Percentiles rank a stretch among this genome's conserved stretches.
Evolutionary conservation across 441 rosid genomes (phyloP).

Genomic region (Dalechampia spathulata): DNA sequence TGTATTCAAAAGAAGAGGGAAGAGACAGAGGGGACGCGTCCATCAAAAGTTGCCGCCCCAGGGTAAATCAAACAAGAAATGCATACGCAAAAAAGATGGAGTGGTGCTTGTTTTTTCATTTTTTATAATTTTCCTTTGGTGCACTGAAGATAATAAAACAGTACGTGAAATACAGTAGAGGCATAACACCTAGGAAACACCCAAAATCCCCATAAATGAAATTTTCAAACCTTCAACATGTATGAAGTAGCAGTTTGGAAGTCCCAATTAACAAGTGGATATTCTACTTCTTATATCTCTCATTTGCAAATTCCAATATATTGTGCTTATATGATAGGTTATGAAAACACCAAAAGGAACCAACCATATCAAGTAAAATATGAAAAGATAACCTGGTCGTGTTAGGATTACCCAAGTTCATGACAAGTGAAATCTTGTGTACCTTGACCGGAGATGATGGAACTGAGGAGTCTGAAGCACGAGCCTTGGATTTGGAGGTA

Average conservation of each 20-base stretch:
- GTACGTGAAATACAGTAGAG: neutral
- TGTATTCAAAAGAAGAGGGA: too few relatives aligned
- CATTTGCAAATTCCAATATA: neutral
- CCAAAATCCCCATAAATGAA: neutral
- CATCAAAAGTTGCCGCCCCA: too few relatives aligned
- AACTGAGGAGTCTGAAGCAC: slow-evolving; percentile 44
- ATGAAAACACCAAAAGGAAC: neutral
- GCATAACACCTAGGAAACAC: neutral
- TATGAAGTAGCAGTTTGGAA: neutral
- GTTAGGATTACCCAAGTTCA: neutral
- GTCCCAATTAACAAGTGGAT: neutral
- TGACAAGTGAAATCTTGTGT: neutral
- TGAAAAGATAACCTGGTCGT: too few relatives aligned
- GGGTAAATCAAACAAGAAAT: neutral
- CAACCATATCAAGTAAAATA: neutral
- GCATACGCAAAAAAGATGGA: slow-evolving; percentile 5
- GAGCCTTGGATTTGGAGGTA: slow-evolving; percentile 68
- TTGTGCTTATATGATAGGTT: neutral
- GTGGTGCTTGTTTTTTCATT: too few relatives aligned
- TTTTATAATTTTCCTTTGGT: too few relatives aligned
- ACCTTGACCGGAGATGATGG: slow-evolving; percentile 91
- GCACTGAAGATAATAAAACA: neutral
- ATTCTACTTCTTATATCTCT: neutral
- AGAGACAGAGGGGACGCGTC: too few relatives aligned
- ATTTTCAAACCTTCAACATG: neutral